Conservation (phyloP, 2,329 filamentous ascomycete species). For the Alternaria rosae region DNA sequence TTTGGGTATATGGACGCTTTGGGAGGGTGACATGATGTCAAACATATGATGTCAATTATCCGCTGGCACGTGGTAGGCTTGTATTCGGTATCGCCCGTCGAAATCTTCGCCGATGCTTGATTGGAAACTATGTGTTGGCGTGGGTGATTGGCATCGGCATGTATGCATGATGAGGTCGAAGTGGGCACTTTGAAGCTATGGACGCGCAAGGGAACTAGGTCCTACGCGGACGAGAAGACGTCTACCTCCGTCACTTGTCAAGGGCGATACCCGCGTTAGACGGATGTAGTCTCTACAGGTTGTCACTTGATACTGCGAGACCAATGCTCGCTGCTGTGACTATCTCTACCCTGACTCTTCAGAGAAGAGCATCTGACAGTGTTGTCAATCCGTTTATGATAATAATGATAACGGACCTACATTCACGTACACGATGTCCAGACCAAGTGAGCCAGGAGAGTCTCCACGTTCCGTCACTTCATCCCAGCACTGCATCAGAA, state of each 20-base stretch:
- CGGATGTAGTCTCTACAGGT: neutral
- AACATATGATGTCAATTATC: neutral
- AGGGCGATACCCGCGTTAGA: neutral
- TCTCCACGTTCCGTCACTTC: neutral
- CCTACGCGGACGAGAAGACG: neutral
- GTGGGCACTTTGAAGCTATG: neutral
- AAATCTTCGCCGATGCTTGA: neutral
- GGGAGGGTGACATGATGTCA: neutral
- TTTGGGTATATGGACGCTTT: neutral
- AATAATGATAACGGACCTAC: neutral
- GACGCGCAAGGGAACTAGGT: neutral
- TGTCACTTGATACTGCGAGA: neutral
- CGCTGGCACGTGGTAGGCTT: neutral
- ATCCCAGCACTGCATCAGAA: neutral
- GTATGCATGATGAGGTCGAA: neutral
- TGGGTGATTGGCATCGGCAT: neutral
- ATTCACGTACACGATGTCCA: neutral
- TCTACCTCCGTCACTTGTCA: neutral
- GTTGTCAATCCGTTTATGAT: neutral
- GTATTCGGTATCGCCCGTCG: neutral
- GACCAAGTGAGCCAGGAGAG: neutral
- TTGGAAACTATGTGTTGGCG: neutral
- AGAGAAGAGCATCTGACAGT: neutral
- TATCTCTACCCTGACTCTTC: fast-evolving
- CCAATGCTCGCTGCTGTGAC: neutral